Evolutionary conservation across 2,329 filamentous ascomycete species (phyloP), one percentile per base, ranked within the genome.

Genomic region (Trichoderma sp.): DNA sequence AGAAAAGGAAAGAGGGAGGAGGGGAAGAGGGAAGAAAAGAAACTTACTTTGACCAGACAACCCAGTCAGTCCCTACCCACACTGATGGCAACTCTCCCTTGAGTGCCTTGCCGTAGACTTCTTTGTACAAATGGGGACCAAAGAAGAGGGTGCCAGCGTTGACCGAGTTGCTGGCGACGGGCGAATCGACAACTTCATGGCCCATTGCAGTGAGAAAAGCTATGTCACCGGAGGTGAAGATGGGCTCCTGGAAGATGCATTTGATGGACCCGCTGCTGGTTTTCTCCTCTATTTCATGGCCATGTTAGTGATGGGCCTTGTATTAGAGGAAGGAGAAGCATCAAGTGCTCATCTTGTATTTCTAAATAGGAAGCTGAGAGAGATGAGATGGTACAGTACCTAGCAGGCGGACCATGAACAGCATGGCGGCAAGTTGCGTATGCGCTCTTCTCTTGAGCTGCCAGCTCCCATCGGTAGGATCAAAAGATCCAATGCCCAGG

Each of bases 51-150:
- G 88, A 84, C 85, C 87, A 89, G 1, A 83, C 81, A 9, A 84
- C 80, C 76, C 83, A 85, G 0, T 82, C 81, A 0, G 87, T 90
- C 0, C 90, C 90, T 15, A 92, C 83, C 13, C 90, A 87, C 2
- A 91, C 75, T 0, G 81, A 84, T 0, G 90, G 90, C 1, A 83
- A 74, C 0, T 79, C 74, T 0, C 79, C 76, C 2, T 80, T 75
- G 2, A 93, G 79, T 0, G 88, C 83, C 6, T 82, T 77, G 26
- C 85, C 81, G 64, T 88, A 92, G 53, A 87, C 84, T 47, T 80
- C 82, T 26, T 81, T 82, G 71, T 89, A 89, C 71, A 90, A 83
- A 65, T 92, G 90, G 0, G 92, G 84, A 1, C 88, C 90, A 74
- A 88, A 93, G 2, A 91, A 81, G 1, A 93, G 77, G 0, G 88